Percentiles rank a stretch among this genome's conserved stretches.
Conservation (phyloP, 2,329 filamentous ascomycete species). For the Fusarium nygamai region DNA sequence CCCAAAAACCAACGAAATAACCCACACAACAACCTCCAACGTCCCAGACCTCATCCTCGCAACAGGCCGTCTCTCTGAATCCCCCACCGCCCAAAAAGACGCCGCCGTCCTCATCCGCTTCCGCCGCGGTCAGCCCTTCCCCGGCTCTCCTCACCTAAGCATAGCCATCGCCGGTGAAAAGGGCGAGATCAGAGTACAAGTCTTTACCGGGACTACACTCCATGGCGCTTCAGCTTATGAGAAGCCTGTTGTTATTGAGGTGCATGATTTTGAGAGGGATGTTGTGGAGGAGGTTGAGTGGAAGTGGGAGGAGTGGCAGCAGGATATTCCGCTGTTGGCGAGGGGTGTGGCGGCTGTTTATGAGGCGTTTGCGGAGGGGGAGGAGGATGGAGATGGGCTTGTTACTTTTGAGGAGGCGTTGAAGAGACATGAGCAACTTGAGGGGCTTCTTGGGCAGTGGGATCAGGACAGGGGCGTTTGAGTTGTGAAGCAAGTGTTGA, state of each 20-base stretch:
- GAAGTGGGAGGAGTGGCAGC: constrained; percentile 59
- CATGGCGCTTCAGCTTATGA: constrained; percentile 44
- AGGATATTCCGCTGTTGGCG: constrained; percentile 54
- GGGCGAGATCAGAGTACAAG: constrained; percentile 58
- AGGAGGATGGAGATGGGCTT: constrained; percentile 39
- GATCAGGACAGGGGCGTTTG: constrained; percentile 1
- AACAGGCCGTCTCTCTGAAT: constrained; percentile 50
- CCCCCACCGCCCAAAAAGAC: constrained; percentile 38
- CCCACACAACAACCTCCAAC: constrained; percentile 49
- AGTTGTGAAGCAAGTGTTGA: background rate
- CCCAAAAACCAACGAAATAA: constrained; percentile 42
- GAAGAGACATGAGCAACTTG: constrained; percentile 58
- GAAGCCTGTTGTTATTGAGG: constrained; percentile 56
- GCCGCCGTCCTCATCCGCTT: constrained; percentile 57
- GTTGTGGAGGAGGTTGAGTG: constrained; percentile 55
- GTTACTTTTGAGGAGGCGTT: constrained; percentile 55
- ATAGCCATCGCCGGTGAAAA: constrained; percentile 64
- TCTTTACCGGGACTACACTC: constrained; percentile 41
- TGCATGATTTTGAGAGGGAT: constrained; percentile 61
- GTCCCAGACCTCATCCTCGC: constrained; percentile 56
- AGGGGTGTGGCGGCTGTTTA: constrained; percentile 65
- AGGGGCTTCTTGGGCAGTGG: constrained; percentile 43
- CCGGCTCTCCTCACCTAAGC: constrained; percentile 54
- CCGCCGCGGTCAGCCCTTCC: constrained; percentile 60
- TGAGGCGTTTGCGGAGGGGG: constrained; percentile 59